Conservation (phyloP, 306 rosid species). For the Corylus heterophylla region DNA sequence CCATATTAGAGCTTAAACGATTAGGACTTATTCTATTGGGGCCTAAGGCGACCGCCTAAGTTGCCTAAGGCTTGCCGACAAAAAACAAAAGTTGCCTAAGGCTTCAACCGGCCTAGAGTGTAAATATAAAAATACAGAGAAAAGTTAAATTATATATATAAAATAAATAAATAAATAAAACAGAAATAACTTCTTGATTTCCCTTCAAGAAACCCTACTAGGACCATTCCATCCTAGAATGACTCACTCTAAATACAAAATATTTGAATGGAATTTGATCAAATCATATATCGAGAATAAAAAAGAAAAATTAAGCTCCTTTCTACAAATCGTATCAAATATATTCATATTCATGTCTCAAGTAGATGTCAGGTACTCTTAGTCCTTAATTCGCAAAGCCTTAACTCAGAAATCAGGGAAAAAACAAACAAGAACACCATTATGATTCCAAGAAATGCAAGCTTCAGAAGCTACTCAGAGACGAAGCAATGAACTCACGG, state of each 20-base stretch:
- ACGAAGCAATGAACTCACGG: background rate
- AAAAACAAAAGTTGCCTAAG: too few relatives aligned
- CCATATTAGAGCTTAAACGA: too few relatives aligned
- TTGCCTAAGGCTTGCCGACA: too few relatives aligned
- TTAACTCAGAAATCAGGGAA: background rate
- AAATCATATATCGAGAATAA: background rate
- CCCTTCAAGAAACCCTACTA: background rate
- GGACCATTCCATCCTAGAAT: background rate
- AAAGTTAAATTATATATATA: too few relatives aligned
- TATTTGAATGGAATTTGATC: background rate
- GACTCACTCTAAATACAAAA: background rate
- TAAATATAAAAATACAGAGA: too few relatives aligned
- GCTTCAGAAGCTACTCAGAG: slow-evolving; percentile 9
- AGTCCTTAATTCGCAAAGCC: background rate
- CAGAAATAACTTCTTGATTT: background rate
- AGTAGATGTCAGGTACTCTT: background rate
- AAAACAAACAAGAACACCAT: background rate
- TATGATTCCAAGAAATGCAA: background rate
- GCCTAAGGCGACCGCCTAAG: too few relatives aligned
- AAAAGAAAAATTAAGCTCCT: background rate
- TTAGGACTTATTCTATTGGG: too few relatives aligned
- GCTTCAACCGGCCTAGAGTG: too few relatives aligned
- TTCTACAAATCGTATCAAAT: background rate
- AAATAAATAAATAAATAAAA: too few relatives aligned
- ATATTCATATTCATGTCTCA: background rate